These are phyloP conservation scores for Amanita brunnescens DNA, from an alignment of 768 basidiomycete genomes.

Conservation along the genomic window DNA sequence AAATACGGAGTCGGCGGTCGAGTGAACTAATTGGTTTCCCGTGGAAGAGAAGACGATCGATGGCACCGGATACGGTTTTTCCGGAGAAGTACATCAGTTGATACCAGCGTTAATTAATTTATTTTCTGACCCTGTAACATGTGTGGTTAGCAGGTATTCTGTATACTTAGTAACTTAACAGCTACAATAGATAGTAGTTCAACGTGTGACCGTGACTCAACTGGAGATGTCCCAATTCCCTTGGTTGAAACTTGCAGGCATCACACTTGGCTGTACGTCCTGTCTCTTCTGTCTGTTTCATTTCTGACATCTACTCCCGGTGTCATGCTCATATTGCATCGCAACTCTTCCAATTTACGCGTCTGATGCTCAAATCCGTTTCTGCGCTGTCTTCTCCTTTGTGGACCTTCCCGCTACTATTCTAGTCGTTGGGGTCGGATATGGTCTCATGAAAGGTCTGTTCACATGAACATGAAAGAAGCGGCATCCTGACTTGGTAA, in stretches of 20 bases:
- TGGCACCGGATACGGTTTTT: too few relatives aligned
- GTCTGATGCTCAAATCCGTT: too few relatives aligned
- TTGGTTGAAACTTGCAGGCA: slow-evolving; percentile 44
- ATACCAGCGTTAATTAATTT: neutral
- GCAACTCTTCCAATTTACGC: neutral
- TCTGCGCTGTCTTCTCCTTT: neutral
- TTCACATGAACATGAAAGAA: neutral
- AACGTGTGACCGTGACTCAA: neutral
- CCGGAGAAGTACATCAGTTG: neutral
- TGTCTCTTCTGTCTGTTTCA: neutral
- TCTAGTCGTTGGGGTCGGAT: slow-evolving; percentile 48
- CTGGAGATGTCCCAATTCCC: slow-evolving; percentile 41
- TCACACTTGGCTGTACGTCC: slow-evolving; percentile 40
- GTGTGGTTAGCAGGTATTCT: neutral
- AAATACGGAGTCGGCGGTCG: slow-evolving; percentile 46
- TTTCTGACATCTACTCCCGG: slow-evolving; percentile 3
- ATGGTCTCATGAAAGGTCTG: slow-evolving; percentile 53
- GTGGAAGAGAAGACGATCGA: slow-evolving; percentile 28
- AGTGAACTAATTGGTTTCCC: slow-evolving; percentile 41
- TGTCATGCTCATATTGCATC: neutral
- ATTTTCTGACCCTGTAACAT: neutral
- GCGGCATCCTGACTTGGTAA: neutral
- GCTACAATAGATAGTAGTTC: neutral
- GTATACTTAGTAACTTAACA: neutral
- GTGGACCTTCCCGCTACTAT: neutral